phyloP scores from a whole-genome alignment of 345 rosid genomes.

The Physaria fendleri region DNA sequence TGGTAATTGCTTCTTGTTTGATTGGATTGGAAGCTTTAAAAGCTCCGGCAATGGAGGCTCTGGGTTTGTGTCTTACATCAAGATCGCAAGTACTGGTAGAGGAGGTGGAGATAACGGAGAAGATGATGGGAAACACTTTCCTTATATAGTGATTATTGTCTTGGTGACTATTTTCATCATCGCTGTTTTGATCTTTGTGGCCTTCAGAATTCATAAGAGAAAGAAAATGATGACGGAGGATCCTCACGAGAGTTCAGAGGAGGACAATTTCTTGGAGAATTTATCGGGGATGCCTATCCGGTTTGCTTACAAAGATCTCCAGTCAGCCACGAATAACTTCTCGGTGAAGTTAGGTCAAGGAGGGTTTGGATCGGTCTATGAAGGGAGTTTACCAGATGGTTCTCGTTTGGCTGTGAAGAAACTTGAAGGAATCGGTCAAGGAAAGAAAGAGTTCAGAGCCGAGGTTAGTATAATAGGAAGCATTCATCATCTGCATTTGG shows the following conservation, averaged over 20 bases:
- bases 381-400: conserved; percentile 70
- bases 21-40: conserved; percentile 60
- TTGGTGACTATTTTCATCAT: conserved; percentile 46
- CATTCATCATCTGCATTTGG: conserved; percentile 88
- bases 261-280: conserved; percentile 63
- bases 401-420: conserved; percentile 86
- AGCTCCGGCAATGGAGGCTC: conserved; percentile 23
- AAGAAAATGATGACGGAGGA: conserved; percentile 36
- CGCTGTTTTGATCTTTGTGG: conserved; percentile 40
- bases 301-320: conserved; percentile 71
- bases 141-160: conserved; percentile 46
- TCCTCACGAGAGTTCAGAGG: conserved; percentile 51
- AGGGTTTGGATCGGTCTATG: conserved; percentile 90
- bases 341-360: conserved; percentile 84
- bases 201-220: conserved; percentile 39
- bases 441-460: conserved; percentile 90
- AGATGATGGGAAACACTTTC: conserved; percentile 42
- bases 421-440: conserved; percentile 91
- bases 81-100: conserved; percentile 36
- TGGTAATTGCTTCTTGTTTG: conserved; percentile 69
- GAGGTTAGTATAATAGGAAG: conserved; percentile 93
- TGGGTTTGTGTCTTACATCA: conserved; percentile 48
- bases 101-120: conserved; percentile 16
- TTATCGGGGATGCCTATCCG: conserved; percentile 81
- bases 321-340: conserved; percentile 69